Evolutionary conservation across 2,329 filamentous ascomycete genomes (phyloP), one percentile per base, ranked within the genome.

Genomic region (Tolypocladium tropicale): DNA sequence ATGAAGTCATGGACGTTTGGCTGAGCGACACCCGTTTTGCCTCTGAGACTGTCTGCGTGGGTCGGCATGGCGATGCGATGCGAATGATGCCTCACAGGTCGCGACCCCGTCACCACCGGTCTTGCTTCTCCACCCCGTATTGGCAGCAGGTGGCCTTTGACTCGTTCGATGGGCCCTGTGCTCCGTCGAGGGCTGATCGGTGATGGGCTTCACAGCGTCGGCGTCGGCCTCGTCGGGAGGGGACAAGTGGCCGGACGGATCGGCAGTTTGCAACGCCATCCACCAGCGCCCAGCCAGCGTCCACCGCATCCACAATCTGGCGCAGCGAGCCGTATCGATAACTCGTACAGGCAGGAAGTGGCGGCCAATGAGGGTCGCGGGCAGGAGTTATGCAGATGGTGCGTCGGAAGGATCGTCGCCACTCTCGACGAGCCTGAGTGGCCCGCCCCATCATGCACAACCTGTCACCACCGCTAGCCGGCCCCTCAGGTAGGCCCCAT

Each of bases 1-100:
- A 71, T 69, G 60, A 71, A 68, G 66, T 68, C 66, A 67, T 67
- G 59, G 25, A 21, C 25, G 46, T 49, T 32, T 49, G 16, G 25
- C 16, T 10, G 43, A 18, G 43, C 43, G 43, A 48, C 21, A 23
- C 33, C 33, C 32, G 50, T 52, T 52, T 59, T 66, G 61, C 60
- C 60, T 58, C 59, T 55, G 54, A 61, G 57, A 59, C 60, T 59
- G 57, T 57, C 58, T 57, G 53, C 58, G 56, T 55, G 39, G 25
- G 34, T 39, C 36, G 33, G 33, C 21, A 9, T 52, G 33, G 21
- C 34, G 36, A 52, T 34, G 49, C 49, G 59, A 63, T 59, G 49
- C 49, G 59, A 63, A 57, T 60, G 59, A 58, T 62, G 60, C 64
- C 55, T 65, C 61, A 60, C 48, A 43, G 49, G 53, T 23, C 16